phyloP scores from a whole-genome alignment of 1,284 basidiomycete genomes.

The Irpex sp. region DNA sequence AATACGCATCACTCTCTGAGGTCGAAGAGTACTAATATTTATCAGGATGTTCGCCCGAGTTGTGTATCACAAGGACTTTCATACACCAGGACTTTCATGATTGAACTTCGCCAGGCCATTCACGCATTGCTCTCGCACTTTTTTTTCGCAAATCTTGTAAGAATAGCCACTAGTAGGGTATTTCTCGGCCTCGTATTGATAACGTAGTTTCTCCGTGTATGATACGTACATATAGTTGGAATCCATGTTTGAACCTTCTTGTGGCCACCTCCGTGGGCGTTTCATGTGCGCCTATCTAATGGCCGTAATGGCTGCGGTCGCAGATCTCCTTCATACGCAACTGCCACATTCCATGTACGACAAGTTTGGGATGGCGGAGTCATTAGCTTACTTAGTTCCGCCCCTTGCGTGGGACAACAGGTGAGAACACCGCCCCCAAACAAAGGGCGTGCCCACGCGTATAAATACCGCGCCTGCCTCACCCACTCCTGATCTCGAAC shows the following conservation, averaged over 20 bases:
- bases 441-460: not conserved
- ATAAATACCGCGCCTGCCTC: not conserved
- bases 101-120: not conserved
- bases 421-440: not conserved
- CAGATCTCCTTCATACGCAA: not conserved
- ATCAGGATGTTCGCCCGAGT: not conserved
- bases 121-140: not conserved
- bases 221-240: no score
- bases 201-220: not conserved
- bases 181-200: not conserved
- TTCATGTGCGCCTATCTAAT: no score
- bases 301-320: no score
- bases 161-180: not conserved
- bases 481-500: not conserved
- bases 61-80: no score
- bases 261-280: no score
- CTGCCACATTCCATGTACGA: constrained; percentile 55
- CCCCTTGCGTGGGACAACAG: not conserved
- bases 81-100: no score
- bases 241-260: no score
- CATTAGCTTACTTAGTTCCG: not conserved
- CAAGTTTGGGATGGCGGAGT: constrained; percentile 34
- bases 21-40: constrained; percentile 2
- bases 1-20: constrained; percentile 4
- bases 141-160: not conserved